Conservation (phyloP, 2,329 filamentous ascomycete genomes). For the Erysiphe neolycopersici region DNA sequence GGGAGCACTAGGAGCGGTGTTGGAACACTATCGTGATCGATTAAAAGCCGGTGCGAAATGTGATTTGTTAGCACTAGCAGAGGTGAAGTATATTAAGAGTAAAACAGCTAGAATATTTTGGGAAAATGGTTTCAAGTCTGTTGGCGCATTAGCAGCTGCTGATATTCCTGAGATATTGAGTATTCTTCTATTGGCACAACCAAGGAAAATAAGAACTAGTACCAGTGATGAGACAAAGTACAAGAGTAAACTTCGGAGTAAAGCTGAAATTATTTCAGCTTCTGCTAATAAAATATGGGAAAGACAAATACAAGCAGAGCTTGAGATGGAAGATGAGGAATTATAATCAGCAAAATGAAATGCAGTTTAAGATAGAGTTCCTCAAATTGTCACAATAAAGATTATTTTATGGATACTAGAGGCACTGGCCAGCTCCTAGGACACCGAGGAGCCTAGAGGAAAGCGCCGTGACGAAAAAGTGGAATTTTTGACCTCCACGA, state of each 20-base stretch:
- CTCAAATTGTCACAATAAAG: too few relatives aligned
- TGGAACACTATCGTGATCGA: conserved; percentile 52
- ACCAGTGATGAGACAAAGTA: conserved; percentile 30
- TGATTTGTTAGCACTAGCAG: conserved; percentile 42
- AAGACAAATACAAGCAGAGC: conserved; percentile 7
- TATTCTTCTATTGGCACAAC: conserved; percentile 46
- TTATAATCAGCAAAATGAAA: not conserved
- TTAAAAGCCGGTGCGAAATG: conserved; percentile 38
- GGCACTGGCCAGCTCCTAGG: too few relatives aligned
- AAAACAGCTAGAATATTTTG: conserved; percentile 48
- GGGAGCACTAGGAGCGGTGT: conserved; percentile 41
- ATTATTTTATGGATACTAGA: not conserved
- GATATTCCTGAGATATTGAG: conserved; percentile 40
- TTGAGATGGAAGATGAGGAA: conserved; percentile 6
- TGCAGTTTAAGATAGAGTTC: too few relatives aligned
- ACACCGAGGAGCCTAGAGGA: too few relatives aligned
- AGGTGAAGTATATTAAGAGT: conserved; percentile 52
- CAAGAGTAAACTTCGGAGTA: conserved; percentile 34
- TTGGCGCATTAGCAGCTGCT: conserved; percentile 42
- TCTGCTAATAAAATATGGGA: conserved; percentile 44
- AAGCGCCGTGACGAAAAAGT: too few relatives aligned
- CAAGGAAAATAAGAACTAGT: conserved; percentile 32
- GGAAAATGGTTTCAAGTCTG: conserved; percentile 46
- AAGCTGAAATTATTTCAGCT: conserved; percentile 39
- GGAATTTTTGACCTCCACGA: too few relatives aligned